Conservation (phyloP, 768 basidiomycete genomes). For the Hypholoma sublateritium region DNA sequence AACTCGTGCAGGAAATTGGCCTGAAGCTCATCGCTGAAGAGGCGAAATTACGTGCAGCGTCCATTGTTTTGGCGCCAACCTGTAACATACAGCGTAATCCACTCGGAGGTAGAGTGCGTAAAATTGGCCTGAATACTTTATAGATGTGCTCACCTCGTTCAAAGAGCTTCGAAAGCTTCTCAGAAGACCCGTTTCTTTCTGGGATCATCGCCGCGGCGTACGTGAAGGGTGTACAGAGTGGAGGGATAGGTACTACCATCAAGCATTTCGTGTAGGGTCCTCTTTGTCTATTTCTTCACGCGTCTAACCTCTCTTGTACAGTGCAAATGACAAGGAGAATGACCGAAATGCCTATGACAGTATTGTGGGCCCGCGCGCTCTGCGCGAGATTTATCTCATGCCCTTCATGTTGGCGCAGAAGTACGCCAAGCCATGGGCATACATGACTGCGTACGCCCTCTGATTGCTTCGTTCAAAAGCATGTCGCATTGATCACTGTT, state of each 20-base stretch:
- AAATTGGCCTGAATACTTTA: not conserved
- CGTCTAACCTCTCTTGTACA: slow-evolving; percentile 17
- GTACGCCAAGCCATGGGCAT: slow-evolving; percentile 62
- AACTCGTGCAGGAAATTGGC: slow-evolving; percentile 63
- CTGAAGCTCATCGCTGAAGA: slow-evolving; percentile 67
- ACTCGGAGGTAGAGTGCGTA: slow-evolving; percentile 52
- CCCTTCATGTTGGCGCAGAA: slow-evolving; percentile 77
- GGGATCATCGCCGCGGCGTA: slow-evolving; percentile 72
- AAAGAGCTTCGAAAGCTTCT: slow-evolving; percentile 76
- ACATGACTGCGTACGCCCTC: slow-evolving; percentile 66
- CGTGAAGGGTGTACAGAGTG: slow-evolving; percentile 72
- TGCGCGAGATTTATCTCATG: slow-evolving; percentile 75
- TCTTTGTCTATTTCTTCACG: not conserved
- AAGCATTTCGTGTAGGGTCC: slow-evolving; percentile 75
- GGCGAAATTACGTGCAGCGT: slow-evolving; percentile 68
- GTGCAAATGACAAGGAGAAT: slow-evolving; percentile 82
- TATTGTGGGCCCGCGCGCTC: slow-evolving; percentile 62
- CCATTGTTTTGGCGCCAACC: slow-evolving; percentile 74
- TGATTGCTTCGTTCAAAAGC: not conserved
- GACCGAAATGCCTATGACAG: slow-evolving; percentile 70
- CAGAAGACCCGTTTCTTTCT: slow-evolving; percentile 75
- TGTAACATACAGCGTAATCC: slow-evolving; percentile 84
- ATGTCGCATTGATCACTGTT: not conserved
- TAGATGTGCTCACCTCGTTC: too few relatives aligned
- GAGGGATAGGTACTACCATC: slow-evolving; percentile 75